phyloP scores from a whole-genome alignment of 2,329 filamentous ascomycete species.

The Fusarium incarnatum region DNA sequence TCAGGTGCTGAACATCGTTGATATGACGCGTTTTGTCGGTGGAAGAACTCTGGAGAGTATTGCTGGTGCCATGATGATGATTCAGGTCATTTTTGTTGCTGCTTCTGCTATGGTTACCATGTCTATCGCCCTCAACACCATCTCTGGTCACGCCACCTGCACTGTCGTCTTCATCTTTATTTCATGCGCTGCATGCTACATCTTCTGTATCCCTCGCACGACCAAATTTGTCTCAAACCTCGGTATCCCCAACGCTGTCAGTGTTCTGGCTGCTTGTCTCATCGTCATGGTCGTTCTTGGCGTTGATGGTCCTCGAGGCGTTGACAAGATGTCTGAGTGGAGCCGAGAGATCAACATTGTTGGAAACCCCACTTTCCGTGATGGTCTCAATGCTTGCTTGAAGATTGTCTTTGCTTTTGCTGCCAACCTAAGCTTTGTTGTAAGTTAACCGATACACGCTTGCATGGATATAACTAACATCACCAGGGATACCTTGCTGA shows the following conservation, averaged over 20 bases:
- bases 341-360: conserved; percentile 37
- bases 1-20: conserved; percentile 75
- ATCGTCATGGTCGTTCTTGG: conserved; percentile 40
- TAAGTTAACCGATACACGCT: conserved; percentile 3
- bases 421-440: conserved; percentile 42
- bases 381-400: conserved; percentile 41
- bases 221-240: conserved; percentile 33
- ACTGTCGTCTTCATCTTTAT: conserved; percentile 36
- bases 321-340: conserved; percentile 32
- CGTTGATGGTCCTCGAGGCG: conserved; percentile 3
- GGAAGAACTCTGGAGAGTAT: conserved; percentile 27
- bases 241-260: conserved; percentile 34
- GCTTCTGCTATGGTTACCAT: conserved; percentile 35
- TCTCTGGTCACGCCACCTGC: conserved; percentile 25
- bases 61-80: conserved; percentile 36
- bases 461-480: neutral
- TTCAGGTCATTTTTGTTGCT: conserved; percentile 37
- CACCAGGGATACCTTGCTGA: conserved; percentile 38
- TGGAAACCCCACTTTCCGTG: conserved; percentile 35
- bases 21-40: conserved; percentile 68
- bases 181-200: conserved; percentile 14
- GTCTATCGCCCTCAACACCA: conserved; percentile 38
- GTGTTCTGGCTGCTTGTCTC: conserved; percentile 27
- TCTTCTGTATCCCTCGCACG: conserved; percentile 26
- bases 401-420: conserved; percentile 45